Evolutionary conservation across 2,329 filamentous ascomycete species (phyloP), one percentile per base, ranked within the genome.

Genomic region (Penicillium sp.): DNA sequence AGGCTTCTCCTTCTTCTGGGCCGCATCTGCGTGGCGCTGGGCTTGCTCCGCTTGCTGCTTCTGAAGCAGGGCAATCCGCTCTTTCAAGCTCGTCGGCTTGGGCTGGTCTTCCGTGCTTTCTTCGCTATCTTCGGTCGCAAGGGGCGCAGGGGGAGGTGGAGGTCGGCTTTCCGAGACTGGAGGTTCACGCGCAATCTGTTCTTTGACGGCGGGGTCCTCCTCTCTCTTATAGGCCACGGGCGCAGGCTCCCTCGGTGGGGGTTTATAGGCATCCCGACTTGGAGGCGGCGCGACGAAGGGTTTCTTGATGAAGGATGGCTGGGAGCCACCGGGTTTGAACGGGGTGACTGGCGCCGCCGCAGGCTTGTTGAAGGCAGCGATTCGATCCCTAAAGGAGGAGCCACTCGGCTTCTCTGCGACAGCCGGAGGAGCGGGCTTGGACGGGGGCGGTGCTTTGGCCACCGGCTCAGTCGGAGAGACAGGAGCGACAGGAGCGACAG

Each of bases 231-330:
- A 96, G 21, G 92, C 73, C 76, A 88, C 95, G 45, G 87, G 82
- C 5, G 87, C 83, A 1, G 88, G 86, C 58, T 94, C 89, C 21
- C 87, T 85, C 29, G 76, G 74, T 4, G 90, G 87, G 22, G 94
- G 91, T 9, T 99, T 83, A 67, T 91, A 99, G 22, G 93, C 89
- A 77, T 97, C 89, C 63, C 91, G 89, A 73, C 92, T 96, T 0
- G 94, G 94, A 16, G 94, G 94, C 48, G 94, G 92, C 3, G 94
- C 91, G 53, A 99, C 92, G 67, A 97, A 99, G 0, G 93, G 92
- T 75, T 97, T 97, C 81, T 93, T 97, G 75, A 99, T 87, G 69
- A 97, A 97, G 49, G 82, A 82, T 55, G 84, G 81, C 29, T 82
- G 78, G 10, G 77, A 71, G 2, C 85, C 85, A 56, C 83, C 81